Base-by-base conservation (phyloP, 768 basidiomycete species). In the Leucosporidium yakuticum region DNA sequence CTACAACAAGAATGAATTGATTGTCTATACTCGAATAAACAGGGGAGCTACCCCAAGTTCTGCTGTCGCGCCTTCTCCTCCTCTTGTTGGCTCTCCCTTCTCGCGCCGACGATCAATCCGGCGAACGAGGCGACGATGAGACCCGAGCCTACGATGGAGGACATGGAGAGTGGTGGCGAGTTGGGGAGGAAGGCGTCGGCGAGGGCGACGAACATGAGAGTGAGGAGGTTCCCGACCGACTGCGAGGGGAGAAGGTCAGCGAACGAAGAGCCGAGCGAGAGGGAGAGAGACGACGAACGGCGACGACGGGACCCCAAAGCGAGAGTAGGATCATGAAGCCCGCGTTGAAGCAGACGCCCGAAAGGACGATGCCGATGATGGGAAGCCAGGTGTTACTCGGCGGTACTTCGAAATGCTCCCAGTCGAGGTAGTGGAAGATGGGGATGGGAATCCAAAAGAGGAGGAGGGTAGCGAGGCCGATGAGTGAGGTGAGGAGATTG, bases 211-310 rank as follows among this genome's bases (percentile, higher is more conserved):
- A 96, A 83, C 48, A 95, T 90, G 72, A 95, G 94, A 8, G 93
- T 93, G n/a, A 95, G 83, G n/a, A 98, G 83, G 78, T 85, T 91
- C 55, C 91, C 92, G 39, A 96, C 92, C 3, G 90, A 91, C 14
- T 87, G 86, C 53, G 91, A 84, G 51, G 93, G 85, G 9, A 91
- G 91, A 5, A 91, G 91, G 89, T 90, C 6, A 44, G 39, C 39
- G 39, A 44, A 15, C 39, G 39, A 15, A 8, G 11, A 93, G 32
- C 89, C 79, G 32, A 48, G 36, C 23, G 15, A 58, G 53, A 23
- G 14, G 47, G 11, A 0, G 47, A 59, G 57, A 55, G 47, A 31
- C 71, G 74, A 61, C 47, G 39, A 6, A 67, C 58, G 14, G 71
- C 67, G 23, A 72, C 62, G 53, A 71, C 62, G 4, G 74, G 75